Evolutionary conservation across 805 yeast genomes (phyloP).

Genomic region (Yueomyces sinensis): DNA sequence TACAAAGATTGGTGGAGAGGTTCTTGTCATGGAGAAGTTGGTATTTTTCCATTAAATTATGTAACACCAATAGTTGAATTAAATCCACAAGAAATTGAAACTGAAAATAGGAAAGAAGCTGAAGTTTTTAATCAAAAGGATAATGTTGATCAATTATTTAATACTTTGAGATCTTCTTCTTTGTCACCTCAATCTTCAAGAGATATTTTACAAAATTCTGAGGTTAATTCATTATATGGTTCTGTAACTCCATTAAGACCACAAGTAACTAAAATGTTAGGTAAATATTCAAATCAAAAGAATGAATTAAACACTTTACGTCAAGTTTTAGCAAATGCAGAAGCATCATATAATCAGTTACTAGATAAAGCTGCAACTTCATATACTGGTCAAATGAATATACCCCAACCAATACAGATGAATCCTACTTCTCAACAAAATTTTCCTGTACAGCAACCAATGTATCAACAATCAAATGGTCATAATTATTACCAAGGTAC

Average conservation of each 20-base stretch:
- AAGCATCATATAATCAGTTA: slow-evolving; percentile 53
- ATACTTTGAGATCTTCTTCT: slow-evolving; percentile 15
- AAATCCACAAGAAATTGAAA: slow-evolving; percentile 42
- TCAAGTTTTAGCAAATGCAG: slow-evolving; percentile 55
- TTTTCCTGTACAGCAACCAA: not conserved
- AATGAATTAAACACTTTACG: slow-evolving; percentile 67
- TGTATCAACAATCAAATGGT: too few species aligned
- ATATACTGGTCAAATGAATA: slow-evolving; percentile 2
- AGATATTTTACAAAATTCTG: slow-evolving; percentile 40
- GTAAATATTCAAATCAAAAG: slow-evolving; percentile 60
- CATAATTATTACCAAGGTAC: not conserved
- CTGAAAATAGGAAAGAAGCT: slow-evolving; percentile 38
- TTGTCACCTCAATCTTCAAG: slow-evolving; percentile 16
- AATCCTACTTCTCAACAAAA: slow-evolving; percentile 4
- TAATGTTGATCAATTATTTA: slow-evolving; percentile 53
- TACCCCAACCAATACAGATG: not conserved
- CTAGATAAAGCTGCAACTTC: slow-evolving; percentile 39
- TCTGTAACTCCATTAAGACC: slow-evolving; percentile 62
- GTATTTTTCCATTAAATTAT: slow-evolving; percentile 87
- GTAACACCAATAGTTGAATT: slow-evolving; percentile 68
- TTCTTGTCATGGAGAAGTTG: slow-evolving; percentile 62
- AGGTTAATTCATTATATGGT: slow-evolving; percentile 62
- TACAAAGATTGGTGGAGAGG: slow-evolving; percentile 97
- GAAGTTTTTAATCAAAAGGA: slow-evolving; percentile 38
- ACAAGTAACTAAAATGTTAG: slow-evolving; percentile 59